Conservation (phyloP, 2,329 filamentous ascomycete genomes). For the Penicillium sp. region DNA sequence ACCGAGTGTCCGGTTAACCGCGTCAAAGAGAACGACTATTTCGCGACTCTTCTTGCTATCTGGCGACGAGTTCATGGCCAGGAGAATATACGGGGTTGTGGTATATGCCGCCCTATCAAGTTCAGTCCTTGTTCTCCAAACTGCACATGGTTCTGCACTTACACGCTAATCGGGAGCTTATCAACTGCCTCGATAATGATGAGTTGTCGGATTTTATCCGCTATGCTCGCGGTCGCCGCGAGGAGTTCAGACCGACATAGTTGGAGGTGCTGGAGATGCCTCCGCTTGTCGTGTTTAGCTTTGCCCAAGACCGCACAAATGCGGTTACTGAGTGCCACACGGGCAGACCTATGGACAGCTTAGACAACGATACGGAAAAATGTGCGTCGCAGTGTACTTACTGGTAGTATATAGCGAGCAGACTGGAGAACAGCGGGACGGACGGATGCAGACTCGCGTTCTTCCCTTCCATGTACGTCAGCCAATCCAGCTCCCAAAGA, state of each 20-base stretch:
- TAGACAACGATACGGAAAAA: too few relatives aligned
- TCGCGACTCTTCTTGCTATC: background rate
- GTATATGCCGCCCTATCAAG: background rate
- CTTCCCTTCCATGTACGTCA: conserved; percentile 6
- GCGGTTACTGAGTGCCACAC: background rate
- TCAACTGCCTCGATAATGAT: background rate
- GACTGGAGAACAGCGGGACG: conserved; percentile 2
- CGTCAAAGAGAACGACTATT: background rate
- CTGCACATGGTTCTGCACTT: background rate
- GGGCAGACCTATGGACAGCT: background rate
- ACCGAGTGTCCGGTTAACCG: background rate
- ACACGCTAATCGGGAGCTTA: background rate
- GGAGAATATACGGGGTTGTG: background rate
- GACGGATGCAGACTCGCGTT: conserved; percentile 7
- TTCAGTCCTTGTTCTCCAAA: background rate
- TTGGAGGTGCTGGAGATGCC: background rate
- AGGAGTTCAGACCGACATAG: background rate
- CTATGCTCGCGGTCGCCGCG: background rate
- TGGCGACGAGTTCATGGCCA: background rate
- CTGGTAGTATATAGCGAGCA: conserved; percentile 5
- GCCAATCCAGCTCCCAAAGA: conserved; percentile 15
- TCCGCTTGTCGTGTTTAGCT: background rate
- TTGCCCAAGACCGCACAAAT: background rate
- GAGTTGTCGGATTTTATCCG: background rate
- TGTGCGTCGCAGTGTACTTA: background rate